Base-by-base conservation (phyloP, 108 stramenopile species). In the Conticribra weissflogii region DNA sequence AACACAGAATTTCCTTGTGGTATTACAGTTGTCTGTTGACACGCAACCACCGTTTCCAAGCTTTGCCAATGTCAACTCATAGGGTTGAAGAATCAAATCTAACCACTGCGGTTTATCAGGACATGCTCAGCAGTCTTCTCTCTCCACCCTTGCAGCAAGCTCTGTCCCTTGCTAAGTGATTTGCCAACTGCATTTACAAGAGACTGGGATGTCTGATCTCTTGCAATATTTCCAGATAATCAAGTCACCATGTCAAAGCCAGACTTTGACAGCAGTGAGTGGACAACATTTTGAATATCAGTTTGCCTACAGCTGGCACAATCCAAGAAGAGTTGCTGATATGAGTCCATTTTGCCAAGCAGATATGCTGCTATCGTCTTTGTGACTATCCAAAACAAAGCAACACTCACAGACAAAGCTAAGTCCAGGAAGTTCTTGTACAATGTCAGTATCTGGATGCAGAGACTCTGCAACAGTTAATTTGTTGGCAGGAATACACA, bases 331-430 rank as follows among this genome's bases (percentile, higher is more conserved):
- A 63, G 61, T 28, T 63, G 61, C 5, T 63, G 12, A 19, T 25
- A 63, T 7, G 17, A 9, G 12, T 47, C 47, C 8, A 28, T 8
- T 41, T 12, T 14, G n/a, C 41, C 61, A 24, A 63, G n/a, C 7
- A 27, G 24, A 22, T 63, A 45, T 8, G 61, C 61, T 4, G 61
- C 61, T 16, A 63, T 8, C 41, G 61, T 63, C 41, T 63, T 50
- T 22, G 47, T 25, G 21, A 63, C 16, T 12, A 7, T 24, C 7
- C 7, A 63, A 25, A 7, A 63, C 32, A 36, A 44, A 23, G 34
- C 61, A 44, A 25, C 61, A 63, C 3, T 45, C 8, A 16, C 61
- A 44, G 7, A 45, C 27, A 45, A 63, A 63, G 34, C 47, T 16
- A 4, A 45, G 16, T 12, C 61, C 41, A 16, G 61, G 61, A 8